Base-by-base conservation (phyloP, 352 stramenopile genomes). In the Nothophytophthora sp. region DNA sequence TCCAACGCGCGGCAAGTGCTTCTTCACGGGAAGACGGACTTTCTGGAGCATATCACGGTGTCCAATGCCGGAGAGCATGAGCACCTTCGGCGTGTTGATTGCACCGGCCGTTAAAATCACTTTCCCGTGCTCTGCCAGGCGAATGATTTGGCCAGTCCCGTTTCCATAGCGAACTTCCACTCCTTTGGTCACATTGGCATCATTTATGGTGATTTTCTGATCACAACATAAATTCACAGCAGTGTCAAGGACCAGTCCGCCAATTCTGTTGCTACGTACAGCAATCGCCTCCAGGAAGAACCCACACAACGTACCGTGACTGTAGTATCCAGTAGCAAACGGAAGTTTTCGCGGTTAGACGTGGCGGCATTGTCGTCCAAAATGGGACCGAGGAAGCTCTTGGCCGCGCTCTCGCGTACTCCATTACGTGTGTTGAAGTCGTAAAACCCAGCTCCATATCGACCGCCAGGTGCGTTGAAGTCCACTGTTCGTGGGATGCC, bases 351-450 rank as follows among this genome's bases (percentile, higher is more conserved):
- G 3, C 63, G 63, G 11, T 55, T 68, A 2, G 71, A 77, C 28
- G 52, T 8, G 0, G 32, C 55, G n/a, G 33, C 69, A 2, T 69
- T 50, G 16, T 30, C 52, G 32, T 73, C 51, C 16, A 88, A 15
- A 13, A 90, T 68, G 5, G 80, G 76, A 6, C 73, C 79, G 7
- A 96, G 59, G 25, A 96, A 81, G 5, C 76, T 67, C 35, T 86
- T 62, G 18, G 82, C 84, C 6, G 86, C 88, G 39, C 86, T 96
- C 43, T 95, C 79, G 3, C 89, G 81, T 18, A 95, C 60, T 24
- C 89, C 89, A 33, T 93, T 46, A 5, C 74, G 66, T 34, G 90
- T 92, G 56, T 94, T 94, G 16, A 97, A 96, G 49, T 95, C 67
- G 55, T 96, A 97, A 34, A 77, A 91, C 1, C 88, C 90, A 23